phyloP scores from a whole-genome alignment of 2,329 filamentous ascomycete genomes.

The Penicillium fuscoglaucum region DNA sequence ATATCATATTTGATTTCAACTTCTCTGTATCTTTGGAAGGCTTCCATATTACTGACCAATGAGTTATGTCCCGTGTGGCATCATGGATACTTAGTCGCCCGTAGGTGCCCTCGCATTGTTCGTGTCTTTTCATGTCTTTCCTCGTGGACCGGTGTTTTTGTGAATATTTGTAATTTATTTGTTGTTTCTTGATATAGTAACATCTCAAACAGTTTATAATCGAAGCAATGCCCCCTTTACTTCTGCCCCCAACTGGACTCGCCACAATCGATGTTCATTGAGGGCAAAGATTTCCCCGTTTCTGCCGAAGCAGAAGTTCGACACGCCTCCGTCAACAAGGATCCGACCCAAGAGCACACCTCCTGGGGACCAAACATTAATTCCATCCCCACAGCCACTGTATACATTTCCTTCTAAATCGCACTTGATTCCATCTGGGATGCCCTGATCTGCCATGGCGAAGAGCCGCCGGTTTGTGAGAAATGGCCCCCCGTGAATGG shows the following conservation, averaged over 20 bases:
- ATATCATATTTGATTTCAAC: too few relatives aligned
- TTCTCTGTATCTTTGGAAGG: too few relatives aligned
- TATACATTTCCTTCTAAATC: neutral
- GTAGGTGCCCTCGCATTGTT: neutral
- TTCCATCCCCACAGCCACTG: neutral
- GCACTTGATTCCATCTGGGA: neutral
- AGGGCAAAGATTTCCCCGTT: neutral
- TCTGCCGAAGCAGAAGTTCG: neutral
- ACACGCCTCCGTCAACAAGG: neutral
- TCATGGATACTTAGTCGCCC: too few relatives aligned
- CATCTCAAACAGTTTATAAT: neutral
- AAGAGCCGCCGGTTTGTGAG: neutral
- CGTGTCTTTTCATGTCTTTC: neutral
- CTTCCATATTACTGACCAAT: too few relatives aligned
- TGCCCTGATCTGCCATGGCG: neutral
- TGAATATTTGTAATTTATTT: neutral
- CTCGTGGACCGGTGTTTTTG: neutral
- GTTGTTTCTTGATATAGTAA: neutral
- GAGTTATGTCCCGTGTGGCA: too few relatives aligned
- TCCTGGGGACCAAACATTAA: neutral
- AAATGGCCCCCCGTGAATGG: neutral
- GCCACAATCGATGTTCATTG: neutral
- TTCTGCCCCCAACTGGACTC: neutral
- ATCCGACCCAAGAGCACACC: neutral
- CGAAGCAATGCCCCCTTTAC: neutral